Evolutionary conservation across 768 basidiomycete species (phyloP).

Genomic region (Cystofilobasidium macerans): DNA sequence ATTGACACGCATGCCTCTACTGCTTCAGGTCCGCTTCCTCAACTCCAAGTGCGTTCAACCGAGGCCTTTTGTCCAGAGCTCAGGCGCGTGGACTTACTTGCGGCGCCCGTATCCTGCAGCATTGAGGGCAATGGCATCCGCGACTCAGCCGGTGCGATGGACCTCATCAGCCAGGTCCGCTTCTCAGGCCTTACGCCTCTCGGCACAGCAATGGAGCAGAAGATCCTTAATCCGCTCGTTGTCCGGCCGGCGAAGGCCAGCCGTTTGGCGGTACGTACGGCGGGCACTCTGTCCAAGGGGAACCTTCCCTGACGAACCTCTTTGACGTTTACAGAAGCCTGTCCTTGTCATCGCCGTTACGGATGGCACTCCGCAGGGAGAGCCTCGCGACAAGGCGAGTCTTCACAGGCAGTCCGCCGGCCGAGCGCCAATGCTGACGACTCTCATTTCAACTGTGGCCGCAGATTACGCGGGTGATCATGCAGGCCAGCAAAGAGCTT

Average conservation of each 20-base stretch:
- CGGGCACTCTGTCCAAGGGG: not conserved
- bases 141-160: constrained; percentile 33
- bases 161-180: constrained; percentile 38
- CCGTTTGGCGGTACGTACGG: constrained; percentile 24
- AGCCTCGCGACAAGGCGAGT: not conserved
- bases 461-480: constrained; percentile 35
- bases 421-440: not conserved
- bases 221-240: constrained; percentile 40
- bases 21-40: constrained; percentile 37
- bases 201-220: constrained; percentile 37
- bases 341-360: constrained; percentile 38
- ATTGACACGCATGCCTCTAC: constrained; percentile 3
- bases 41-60: constrained; percentile 29
- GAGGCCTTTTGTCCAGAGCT: too few relatives aligned
- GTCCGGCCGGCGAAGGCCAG: constrained; percentile 35
- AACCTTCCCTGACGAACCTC: not conserved
- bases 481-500: constrained; percentile 33
- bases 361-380: constrained; percentile 23
- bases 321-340: constrained; percentile 35
- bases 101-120: not conserved
- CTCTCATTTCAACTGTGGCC: not conserved
- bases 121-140: constrained; percentile 39
- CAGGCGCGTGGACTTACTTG: not conserved
- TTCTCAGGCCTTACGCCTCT: constrained; percentile 40
- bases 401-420: not conserved